Percentiles rank a stretch among this genome's conserved stretches.
Evolutionary conservation across 2,329 filamentous ascomycete genomes (phyloP).

Genomic region (Aspergillus sp.): DNA sequence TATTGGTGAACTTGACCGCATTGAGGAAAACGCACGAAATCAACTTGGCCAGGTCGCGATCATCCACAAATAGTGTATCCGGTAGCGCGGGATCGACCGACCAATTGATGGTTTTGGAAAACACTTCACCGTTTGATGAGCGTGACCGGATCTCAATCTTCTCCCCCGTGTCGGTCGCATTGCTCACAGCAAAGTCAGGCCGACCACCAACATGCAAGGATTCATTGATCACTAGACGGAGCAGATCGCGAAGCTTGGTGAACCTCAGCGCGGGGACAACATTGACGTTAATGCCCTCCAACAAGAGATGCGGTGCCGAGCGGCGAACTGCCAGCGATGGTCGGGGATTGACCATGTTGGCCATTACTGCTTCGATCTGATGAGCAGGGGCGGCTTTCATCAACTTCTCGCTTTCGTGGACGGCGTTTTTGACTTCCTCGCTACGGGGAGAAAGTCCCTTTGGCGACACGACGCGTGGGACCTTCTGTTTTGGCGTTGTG

Average conservation of each 20-base stretch:
- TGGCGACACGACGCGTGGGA: slow-evolving; percentile 32
- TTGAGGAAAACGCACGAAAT: slow-evolving; percentile 66
- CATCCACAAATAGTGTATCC: slow-evolving; percentile 55
- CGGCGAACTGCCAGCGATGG: slow-evolving; percentile 39
- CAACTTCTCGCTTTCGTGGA: slow-evolving; percentile 46
- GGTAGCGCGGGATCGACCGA: slow-evolving; percentile 50
- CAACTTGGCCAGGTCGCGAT: slow-evolving; percentile 64
- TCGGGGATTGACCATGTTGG: slow-evolving; percentile 38
- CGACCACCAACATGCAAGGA: slow-evolving; percentile 51
- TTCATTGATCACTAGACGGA: slow-evolving; percentile 51
- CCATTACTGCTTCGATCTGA: slow-evolving; percentile 43
- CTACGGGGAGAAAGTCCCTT: slow-evolving; percentile 42
- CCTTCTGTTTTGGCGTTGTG: slow-evolving; percentile 40
- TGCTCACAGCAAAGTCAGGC: slow-evolving; percentile 49
- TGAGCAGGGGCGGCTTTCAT: slow-evolving; percentile 38
- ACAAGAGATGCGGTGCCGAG: slow-evolving; percentile 37
- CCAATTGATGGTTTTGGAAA: slow-evolving; percentile 50
- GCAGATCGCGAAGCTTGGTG: slow-evolving; percentile 48
- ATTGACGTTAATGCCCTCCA: slow-evolving; percentile 41
- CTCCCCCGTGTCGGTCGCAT: slow-evolving; percentile 48
- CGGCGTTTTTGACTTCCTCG: slow-evolving; percentile 43
- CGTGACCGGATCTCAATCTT: slow-evolving; percentile 48
- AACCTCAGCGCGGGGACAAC: slow-evolving; percentile 41
- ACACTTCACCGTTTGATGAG: slow-evolving; percentile 48
- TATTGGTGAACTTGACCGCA: slow-evolving; percentile 70